Evolutionary conservation across 2,329 filamentous ascomycete species (phyloP), one percentile per base, ranked within the genome.

Genomic region (Rugonectria rugulosa): DNA sequence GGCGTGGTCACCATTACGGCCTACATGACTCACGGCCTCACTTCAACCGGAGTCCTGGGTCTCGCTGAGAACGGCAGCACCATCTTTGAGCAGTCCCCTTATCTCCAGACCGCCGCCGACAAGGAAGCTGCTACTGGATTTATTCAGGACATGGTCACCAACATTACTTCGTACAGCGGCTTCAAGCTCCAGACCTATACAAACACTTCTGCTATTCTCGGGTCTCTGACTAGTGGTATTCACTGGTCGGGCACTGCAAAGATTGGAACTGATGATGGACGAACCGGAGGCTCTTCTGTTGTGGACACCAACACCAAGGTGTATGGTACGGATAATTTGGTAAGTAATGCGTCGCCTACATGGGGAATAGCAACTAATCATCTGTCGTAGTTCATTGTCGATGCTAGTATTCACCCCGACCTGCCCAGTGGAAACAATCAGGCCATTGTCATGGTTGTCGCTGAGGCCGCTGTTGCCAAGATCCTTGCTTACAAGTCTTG

Each of bases 391-490:
- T 88, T 86, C 66, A 80, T 88, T 14, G 82, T 88, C 3, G 87
- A 90, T 66, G 86, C 83, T 2, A 82, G 81, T 57, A 86, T 90
- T 66, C 87, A 89, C 73, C 87, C 88, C 0, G 87, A 87, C 56
- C 82, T 89, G 54, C 79, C 85, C 10, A 85, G 85, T 2, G 85
- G 86, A 17, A 91, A 91, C 70, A 87, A 87, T 2, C 82, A 84
- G 49, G 80, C 85, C 3, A 80, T 84, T 34, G 83, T 89, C 60
- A 85, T 89, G 67, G 78, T 86, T 37, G 84, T 81, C 21, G 82
- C 85, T 3, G 87, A 89, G 74, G 78, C 79, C 24, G 85, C 85
- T 15, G 79, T 80, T 4, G 77, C 77, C 2, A 64, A 59, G 45
- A 64, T 67, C 2, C 51, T 63, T 14, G 41, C 47, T 3, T 46